A percentile compares a stretch with the other conserved stretches of the same genome.
These are phyloP conservation scores for Pelargonium myrrhifolium DNA, from an alignment of 441 rosid species.

Conservation along the genomic window DNA sequence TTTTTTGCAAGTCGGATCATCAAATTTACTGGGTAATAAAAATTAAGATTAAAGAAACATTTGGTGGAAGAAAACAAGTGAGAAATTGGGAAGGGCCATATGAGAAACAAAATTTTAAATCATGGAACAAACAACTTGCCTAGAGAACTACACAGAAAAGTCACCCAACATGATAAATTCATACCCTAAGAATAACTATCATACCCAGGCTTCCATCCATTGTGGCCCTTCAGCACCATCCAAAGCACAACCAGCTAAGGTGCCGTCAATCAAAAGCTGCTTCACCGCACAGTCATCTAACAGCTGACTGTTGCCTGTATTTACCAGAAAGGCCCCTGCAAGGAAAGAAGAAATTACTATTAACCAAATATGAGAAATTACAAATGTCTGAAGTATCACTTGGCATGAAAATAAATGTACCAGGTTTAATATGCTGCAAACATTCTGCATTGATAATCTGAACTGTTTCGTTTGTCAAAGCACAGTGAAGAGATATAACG, in stretches of 20 bases:
- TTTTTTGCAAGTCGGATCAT: not conserved
- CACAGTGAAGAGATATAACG: too few species aligned
- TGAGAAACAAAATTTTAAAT: not conserved
- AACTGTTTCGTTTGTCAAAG: too few species aligned
- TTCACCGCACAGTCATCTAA: conserved; percentile 90
- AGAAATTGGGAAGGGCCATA: not conserved
- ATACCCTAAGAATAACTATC: conserved; percentile 44
- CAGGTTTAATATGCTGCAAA: conserved; percentile 32
- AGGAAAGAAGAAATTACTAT: conserved; percentile 2
- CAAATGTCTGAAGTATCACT: not conserved
- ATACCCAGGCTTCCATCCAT: conserved; percentile 99
- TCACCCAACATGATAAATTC: conserved; percentile 8
- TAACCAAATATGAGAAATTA: conserved; percentile 13
- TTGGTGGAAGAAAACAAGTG: not conserved
- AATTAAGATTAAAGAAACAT: not conserved
- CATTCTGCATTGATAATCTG: too few species aligned
- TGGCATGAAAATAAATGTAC: conserved; percentile 31
- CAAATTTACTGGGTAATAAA: not conserved
- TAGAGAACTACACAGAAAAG: conserved; percentile 6
- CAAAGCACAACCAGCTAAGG: conserved; percentile 90
- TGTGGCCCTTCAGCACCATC: conserved; percentile 99
- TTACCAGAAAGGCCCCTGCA: conserved; percentile 92
- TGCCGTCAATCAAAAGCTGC: conserved; percentile 89
- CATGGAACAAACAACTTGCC: conserved; percentile 4
- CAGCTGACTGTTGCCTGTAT: conserved; percentile 89